Conservation (phyloP, 257 asterid genomes). For the Capsicum chinense region DNA sequence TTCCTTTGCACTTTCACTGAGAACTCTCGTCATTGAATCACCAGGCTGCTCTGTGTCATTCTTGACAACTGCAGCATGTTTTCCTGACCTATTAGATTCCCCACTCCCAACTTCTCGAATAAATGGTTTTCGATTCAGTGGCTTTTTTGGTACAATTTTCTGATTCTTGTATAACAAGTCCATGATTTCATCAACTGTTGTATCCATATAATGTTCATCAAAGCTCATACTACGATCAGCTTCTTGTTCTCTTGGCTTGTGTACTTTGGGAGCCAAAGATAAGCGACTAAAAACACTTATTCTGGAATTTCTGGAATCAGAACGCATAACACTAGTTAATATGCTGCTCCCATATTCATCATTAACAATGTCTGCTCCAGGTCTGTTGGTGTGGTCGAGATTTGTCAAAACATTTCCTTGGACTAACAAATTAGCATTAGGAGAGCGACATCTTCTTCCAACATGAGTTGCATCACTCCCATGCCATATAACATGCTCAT, state of each 20-base stretch:
- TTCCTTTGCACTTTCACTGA: constrained; percentile 28
- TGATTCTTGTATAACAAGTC: constrained; percentile 46
- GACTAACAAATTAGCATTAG: constrained; percentile 33
- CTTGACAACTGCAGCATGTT: constrained; percentile 33
- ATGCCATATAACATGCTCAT: constrained; percentile 38
- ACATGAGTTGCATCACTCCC: constrained; percentile 36
- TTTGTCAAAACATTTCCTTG: constrained; percentile 42
- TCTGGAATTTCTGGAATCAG: constrained; percentile 42
- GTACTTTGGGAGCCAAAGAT: constrained; percentile 37
- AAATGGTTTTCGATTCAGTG: constrained; percentile 36
- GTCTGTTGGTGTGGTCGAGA: constrained; percentile 30
- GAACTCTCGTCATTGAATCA: constrained; percentile 11
- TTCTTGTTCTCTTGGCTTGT: constrained; percentile 33
- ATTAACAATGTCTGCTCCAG: constrained; percentile 27
- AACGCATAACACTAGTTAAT: constrained; percentile 40
- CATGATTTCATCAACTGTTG: constrained; percentile 75
- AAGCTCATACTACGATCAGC: constrained; percentile 27
- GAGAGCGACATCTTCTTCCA: constrained; percentile 32
- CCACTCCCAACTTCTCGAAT: constrained; percentile 32
- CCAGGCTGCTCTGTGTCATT: constrained; percentile 29
- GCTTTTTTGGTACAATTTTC: constrained; percentile 40
- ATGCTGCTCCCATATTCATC: constrained; percentile 34
- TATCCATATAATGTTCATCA: constrained; percentile 42
- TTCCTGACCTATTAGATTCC: constrained; percentile 36
- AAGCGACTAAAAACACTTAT: constrained; percentile 74